A percentile compares a stretch with the other conserved stretches of the same genome.
Conservation (phyloP, 1,284 basidiomycete species). For the Cryptococcus wingfieldii region DNA sequence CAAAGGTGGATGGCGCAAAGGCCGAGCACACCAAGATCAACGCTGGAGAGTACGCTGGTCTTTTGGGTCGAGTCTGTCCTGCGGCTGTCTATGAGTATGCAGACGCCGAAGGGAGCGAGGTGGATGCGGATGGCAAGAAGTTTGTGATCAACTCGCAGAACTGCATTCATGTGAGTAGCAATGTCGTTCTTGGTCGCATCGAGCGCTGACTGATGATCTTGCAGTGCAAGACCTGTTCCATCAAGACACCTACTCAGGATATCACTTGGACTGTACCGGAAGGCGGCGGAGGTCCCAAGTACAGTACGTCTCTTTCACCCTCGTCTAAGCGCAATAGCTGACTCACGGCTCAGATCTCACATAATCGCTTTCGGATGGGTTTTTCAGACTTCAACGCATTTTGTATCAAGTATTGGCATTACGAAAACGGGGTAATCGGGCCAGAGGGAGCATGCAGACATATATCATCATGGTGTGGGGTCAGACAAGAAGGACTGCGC, state of each 20-base stretch:
- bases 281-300: constrained; percentile 89
- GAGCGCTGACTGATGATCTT: not conserved
- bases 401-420: not conserved
- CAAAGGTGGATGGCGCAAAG: constrained; percentile 52
- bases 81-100: constrained; percentile 98
- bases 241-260: constrained; percentile 86
- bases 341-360: constrained; percentile 9
- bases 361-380: not conserved
- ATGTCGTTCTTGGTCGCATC: constrained; percentile 2
- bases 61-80: constrained; percentile 85
- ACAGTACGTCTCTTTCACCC: constrained; percentile 57
- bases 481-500: too few relatives aligned
- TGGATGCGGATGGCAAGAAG: constrained; percentile 69
- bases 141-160: constrained; percentile 92
- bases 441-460: too few relatives aligned
- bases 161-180: constrained; percentile 47
- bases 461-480: too few relatives aligned
- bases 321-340: not conserved
- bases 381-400: not conserved
- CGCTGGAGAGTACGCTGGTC: constrained; percentile 72
- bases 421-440: too few relatives aligned
- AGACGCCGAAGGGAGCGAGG: constrained; percentile 56
- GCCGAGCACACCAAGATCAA: constrained; percentile 72
- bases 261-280: constrained; percentile 90
- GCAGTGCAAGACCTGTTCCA: constrained; percentile 86